phyloP scores from a whole-genome alignment of 345 rosid species.

The Boechera retrofracta region DNA sequence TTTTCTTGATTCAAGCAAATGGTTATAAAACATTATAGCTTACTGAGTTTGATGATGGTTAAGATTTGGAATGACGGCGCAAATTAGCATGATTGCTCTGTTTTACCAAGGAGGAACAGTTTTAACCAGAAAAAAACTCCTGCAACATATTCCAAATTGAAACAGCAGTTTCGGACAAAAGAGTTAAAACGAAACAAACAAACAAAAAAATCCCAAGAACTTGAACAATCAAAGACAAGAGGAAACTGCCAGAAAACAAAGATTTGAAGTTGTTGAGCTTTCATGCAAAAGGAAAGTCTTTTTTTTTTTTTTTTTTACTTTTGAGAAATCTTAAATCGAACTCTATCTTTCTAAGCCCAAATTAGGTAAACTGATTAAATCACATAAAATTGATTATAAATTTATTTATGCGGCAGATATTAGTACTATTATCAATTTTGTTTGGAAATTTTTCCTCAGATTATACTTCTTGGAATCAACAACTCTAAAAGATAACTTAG shows the following conservation, averaged over 20 bases:
- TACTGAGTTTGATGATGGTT: slow-evolving; percentile 14
- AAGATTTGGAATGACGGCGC: background rate
- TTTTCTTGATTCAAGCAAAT: slow-evolving; percentile 25
- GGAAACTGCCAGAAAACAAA: slow-evolving; percentile 35
- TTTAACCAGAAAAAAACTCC: slow-evolving; percentile 2
- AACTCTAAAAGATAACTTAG: background rate
- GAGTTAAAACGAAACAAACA: background rate
- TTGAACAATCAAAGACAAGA: slow-evolving; percentile 27
- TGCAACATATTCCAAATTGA: slow-evolving; percentile 25
- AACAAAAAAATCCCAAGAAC: background rate
- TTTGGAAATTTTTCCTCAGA: background rate
- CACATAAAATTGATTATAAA: slow-evolving; percentile 5
- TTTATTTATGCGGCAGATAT: background rate
- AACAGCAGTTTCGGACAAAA: slow-evolving; percentile 18
- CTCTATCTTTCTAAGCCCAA: slow-evolving; percentile 22
- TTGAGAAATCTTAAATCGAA: slow-evolving; percentile 33
- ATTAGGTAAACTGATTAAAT: slow-evolving; percentile 32
- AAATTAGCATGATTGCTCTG: slow-evolving; percentile 33
- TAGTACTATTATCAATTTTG: background rate
- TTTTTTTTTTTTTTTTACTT: background rate
- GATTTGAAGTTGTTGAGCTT: slow-evolving; percentile 45
- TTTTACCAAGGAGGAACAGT: slow-evolving; percentile 18
- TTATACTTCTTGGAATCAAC: background rate
- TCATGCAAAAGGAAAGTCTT: slow-evolving; percentile 33
- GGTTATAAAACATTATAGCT: slow-evolving; percentile 9